Base-by-base conservation (phyloP, 768 basidiomycete genomes). In the Boletus reticuloceps region DNA sequence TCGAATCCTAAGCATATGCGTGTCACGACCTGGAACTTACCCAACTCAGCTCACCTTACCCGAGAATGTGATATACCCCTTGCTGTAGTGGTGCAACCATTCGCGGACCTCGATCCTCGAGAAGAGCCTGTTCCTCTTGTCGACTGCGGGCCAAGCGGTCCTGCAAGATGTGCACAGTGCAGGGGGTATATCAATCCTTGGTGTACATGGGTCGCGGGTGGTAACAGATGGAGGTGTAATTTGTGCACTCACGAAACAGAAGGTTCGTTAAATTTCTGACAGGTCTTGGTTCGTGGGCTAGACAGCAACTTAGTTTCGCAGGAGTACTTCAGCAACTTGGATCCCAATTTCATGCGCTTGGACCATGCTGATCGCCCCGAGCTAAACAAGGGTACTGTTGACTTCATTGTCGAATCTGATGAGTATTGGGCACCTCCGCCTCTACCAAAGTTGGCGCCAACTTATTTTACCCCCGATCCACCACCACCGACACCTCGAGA, bases 151-250 rank as follows among this genome's bases (percentile, higher is more conserved):
- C 76, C 77, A 25, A 67, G 69, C 1, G 94, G 94, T 13, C 97
- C 96, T 13, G 81, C 89, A 22, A 81, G 97, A 32, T 99, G 97
- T 64, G 81, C 78, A 43, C 77, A 81, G 34, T 99, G 97, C 70
- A 80, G 91, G 60, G 91, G 80, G 0, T 99, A 98, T 69, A 78
- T 99, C 62, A 98, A 98, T 66, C 89, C 94, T 0, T 98, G 94
- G 94, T 93, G 88, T 69, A 75, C 75, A 25, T 99, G 92, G 85
- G 73, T 81, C 19, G 81, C 88, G 10, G 90, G 90, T 4, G 97
- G 97, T 6, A 79, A 80, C 55, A 83, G 79, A 60, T 99, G 95
- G 92, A 85, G 79, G 63, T 99, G 97, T 69, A 98, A 98, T 76
- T 68, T 99, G 16, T 99, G 97, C 72, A 73, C 77, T 3, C 81